Evolutionary conservation across 768 basidiomycete species (phyloP).

Genomic region (Crucibulum laeve): DNA sequence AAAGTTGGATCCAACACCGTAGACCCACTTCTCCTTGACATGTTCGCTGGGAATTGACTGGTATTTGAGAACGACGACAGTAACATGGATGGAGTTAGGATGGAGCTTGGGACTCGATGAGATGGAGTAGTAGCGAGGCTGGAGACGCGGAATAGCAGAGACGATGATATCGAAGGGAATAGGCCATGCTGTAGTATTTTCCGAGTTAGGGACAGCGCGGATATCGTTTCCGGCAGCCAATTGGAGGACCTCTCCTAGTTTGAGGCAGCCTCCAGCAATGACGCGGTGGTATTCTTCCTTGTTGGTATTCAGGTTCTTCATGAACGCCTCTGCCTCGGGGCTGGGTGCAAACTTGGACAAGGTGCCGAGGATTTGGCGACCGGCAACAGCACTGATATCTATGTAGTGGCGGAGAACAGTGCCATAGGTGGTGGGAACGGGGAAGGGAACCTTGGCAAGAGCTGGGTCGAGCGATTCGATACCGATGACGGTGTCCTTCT

Average conservation of each 20-base stretch:
- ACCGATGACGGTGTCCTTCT: conserved; percentile 79
- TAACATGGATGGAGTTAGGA: conserved; percentile 89
- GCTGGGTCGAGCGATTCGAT: conserved; percentile 98
- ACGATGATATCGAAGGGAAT: conserved; percentile 98
- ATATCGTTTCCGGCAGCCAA: conserved; percentile 82
- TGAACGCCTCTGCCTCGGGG: conserved; percentile 65
- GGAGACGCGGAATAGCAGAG: conserved; percentile 88
- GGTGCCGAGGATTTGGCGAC: conserved; percentile 87
- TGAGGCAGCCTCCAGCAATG: conserved; percentile 79
- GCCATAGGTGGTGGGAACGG: conserved; percentile 90
- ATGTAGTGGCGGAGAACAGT: conserved; percentile 96
- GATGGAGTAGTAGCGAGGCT: conserved; percentile 98
- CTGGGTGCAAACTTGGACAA: conserved; percentile 87
- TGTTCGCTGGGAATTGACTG: conserved; percentile 55
- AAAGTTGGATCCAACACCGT: conserved; percentile 94
- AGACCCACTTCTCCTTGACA: conserved; percentile 63
- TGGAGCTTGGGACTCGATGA: conserved; percentile 94
- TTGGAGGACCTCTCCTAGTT: conserved; percentile 90
- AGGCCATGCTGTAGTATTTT: conserved; percentile 79
- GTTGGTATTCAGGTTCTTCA: conserved; percentile 77
- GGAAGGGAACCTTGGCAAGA: conserved; percentile 97
- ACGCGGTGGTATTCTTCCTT: conserved; percentile 84
- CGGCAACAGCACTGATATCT: conserved; percentile 92
- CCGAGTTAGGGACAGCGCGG: conserved; percentile 46
- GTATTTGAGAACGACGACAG: conserved; percentile 93